phyloP scores from a whole-genome alignment of 2,329 filamentous ascomycete species.

The Neofusicoccum kwambonambiense region DNA sequence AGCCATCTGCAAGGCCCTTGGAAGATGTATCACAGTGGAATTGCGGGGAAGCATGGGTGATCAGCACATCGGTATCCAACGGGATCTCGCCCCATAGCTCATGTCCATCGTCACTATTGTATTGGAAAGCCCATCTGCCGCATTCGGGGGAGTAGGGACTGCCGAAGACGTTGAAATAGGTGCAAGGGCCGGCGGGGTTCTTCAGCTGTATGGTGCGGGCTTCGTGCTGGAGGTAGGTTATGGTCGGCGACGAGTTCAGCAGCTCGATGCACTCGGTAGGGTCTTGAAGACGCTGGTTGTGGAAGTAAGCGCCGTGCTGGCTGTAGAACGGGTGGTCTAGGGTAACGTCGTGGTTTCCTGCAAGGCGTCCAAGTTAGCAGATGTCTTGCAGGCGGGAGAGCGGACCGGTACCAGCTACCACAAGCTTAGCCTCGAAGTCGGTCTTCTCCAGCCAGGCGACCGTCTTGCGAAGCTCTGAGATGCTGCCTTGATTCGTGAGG shows the following conservation, averaged over 20 bases:
- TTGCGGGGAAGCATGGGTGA: constrained; percentile 69
- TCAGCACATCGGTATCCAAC: constrained; percentile 60
- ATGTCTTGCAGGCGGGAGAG: neutral
- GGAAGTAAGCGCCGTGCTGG: constrained; percentile 54
- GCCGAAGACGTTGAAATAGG: constrained; percentile 66
- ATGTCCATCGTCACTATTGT: constrained; percentile 45
- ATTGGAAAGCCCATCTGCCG: constrained; percentile 67
- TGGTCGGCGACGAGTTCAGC: constrained; percentile 48
- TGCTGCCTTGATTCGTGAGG: constrained; percentile 69
- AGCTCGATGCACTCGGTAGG: constrained; percentile 55
- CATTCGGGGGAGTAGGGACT: constrained; percentile 63
- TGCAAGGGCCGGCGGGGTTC: constrained; percentile 55
- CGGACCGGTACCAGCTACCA: constrained; percentile 58
- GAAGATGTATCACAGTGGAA: constrained; percentile 54
- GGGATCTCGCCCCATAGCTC: constrained; percentile 63
- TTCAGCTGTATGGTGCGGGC: constrained; percentile 55
- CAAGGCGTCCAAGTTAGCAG: constrained; percentile 14
- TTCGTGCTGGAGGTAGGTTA: constrained; percentile 66
- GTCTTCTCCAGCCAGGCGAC: constrained; percentile 67
- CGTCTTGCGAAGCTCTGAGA: constrained; percentile 57
- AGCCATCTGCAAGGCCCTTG: constrained; percentile 48
- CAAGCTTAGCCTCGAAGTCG: constrained; percentile 68
- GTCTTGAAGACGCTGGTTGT: constrained; percentile 57
- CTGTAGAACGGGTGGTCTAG: constrained; percentile 64
- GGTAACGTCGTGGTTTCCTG: constrained; percentile 74